Evolutionary conservation across 495 filamentous ascomycete genomes (phyloP).

Genomic region (Hypoxylon fuscum): DNA sequence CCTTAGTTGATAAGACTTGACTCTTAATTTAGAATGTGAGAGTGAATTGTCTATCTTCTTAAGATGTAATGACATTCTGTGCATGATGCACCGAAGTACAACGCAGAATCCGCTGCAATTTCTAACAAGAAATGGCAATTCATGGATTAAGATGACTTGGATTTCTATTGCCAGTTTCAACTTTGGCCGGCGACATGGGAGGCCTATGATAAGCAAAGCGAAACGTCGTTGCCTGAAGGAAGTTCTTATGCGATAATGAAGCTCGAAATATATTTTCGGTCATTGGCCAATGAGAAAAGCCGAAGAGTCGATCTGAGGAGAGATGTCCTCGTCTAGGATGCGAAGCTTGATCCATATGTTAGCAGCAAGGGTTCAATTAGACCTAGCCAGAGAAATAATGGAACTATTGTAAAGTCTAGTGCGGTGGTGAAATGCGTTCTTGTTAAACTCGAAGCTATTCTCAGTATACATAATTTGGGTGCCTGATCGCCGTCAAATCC

Average conservation of each 20-base stretch:
- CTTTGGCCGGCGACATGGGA: no score
- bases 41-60: no score
- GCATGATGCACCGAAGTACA: background rate
- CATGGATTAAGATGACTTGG: background rate
- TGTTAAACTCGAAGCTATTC: conserved; percentile 22
- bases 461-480: conserved; percentile 21
- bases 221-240: background rate
- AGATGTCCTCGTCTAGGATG: background rate
- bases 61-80: conserved; percentile 10
- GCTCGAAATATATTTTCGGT: background rate
- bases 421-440: conserved; percentile 3
- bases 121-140: background rate
- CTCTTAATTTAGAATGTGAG: no score
- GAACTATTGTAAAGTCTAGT: background rate
- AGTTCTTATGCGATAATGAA: background rate
- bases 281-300: background rate
- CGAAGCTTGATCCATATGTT: background rate
- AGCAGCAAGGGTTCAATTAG: conserved; percentile 1
- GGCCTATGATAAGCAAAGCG: no score
- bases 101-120: background rate
- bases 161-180: background rate
- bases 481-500: conserved; percentile 24
- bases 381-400: background rate
- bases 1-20: no score
- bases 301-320: background rate